Base-by-base conservation (phyloP, 2,329 filamentous ascomycete genomes). In the Magnaporthales sp. region DNA sequence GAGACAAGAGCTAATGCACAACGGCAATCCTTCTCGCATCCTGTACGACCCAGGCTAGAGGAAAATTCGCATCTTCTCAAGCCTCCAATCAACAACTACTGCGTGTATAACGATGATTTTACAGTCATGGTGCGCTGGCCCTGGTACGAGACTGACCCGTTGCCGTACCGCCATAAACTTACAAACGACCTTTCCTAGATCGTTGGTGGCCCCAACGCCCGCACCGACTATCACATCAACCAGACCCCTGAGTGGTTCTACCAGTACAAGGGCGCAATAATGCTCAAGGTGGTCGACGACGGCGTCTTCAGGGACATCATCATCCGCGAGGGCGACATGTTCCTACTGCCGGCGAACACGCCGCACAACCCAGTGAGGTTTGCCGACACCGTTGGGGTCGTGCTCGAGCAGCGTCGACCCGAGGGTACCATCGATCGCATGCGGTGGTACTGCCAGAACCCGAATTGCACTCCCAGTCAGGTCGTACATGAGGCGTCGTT, bases 191-290 rank as follows among this genome's bases (percentile, higher is more conserved):
- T 6, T 29, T 27, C 26, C 7, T 62, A 75, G 74, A 75, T 76
- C 73, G 93, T 99, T 69, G 95, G 95, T 75, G 95, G 95, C 13
- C 95, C 95, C 74, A 98, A 98, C 78, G 92, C 92, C 68, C 89
- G 95, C 70, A 97, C 93, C 67, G 95, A 98, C 83, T 99, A 97
- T 83, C 95, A 98, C 84, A 94, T 98, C 85, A 98, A 98, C 83
- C 83, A 88, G 73, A 98, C 94, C 0, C 89, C 95, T 13, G 95
- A 98, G 78, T 98, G 93, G 89, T 99, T 98, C 87, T 98, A 95
- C 84, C 94, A 98, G 79, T 88, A 97, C 85, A 89, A 89, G 73
- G 95, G 95, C 71, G 89, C 90, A 71, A 97, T 98, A 94, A 83
- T 95, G 67, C 89, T 99, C 72, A 96, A 96, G 76, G 91, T 95